These are phyloP conservation scores for Bertia moriformis DNA, from an alignment of 2,329 filamentous ascomycete species.

Conservation along the genomic window DNA sequence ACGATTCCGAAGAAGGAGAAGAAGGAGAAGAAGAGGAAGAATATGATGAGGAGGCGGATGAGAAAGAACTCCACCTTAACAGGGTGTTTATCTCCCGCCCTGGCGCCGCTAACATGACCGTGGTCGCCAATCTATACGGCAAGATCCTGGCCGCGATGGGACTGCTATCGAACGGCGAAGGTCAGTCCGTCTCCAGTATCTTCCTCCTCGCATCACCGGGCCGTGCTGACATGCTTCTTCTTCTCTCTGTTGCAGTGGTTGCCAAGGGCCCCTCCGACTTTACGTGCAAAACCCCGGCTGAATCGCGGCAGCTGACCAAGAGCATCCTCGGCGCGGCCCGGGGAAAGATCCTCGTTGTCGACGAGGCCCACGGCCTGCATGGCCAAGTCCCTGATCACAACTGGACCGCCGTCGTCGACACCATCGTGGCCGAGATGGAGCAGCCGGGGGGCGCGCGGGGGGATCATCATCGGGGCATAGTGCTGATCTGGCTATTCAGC, in stretches of 20 bases:
- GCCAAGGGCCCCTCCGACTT: conserved; percentile 41
- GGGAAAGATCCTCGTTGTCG: conserved; percentile 43
- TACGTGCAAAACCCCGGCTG: conserved; percentile 29
- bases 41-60: conserved; percentile 11
- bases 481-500: no score
- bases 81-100: conserved; percentile 13
- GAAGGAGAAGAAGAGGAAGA: no score
- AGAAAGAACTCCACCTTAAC: conserved; percentile 10
- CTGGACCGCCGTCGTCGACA: conserved; percentile 27
- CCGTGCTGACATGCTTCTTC: no score
- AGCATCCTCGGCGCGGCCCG: conserved; percentile 30
- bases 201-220: neutral
- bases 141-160: conserved; percentile 11
- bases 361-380: conserved; percentile 40
- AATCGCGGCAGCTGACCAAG: conserved; percentile 35
- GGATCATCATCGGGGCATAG: no score
- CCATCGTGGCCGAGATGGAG: conserved; percentile 13
- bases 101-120: conserved; percentile 15
- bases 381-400: conserved; percentile 25
- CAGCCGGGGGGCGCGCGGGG: no score
- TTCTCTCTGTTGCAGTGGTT: conserved; percentile 31
- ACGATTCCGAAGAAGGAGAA: no score
- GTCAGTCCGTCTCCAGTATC: neutral
- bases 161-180: conserved; percentile 1
- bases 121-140: conserved; percentile 13